These are phyloP conservation scores for Penicillium sp. DNA, from an alignment of 2,329 filamentous ascomycete genomes.

Conservation along the genomic window DNA sequence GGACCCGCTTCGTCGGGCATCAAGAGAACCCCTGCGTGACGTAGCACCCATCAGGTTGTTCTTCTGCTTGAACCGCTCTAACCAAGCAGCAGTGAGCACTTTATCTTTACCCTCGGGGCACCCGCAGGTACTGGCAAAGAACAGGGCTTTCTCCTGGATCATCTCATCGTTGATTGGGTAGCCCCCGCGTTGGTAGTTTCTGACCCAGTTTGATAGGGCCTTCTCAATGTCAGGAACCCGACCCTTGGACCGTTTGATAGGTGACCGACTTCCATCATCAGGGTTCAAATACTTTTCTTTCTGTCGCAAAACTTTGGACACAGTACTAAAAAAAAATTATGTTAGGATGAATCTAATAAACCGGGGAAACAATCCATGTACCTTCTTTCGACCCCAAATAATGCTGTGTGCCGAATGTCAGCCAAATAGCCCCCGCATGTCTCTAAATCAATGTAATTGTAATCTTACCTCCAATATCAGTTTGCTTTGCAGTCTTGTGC, in stretches of 20 bases:
- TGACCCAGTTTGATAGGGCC: conserved; percentile 82
- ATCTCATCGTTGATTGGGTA: conserved; percentile 73
- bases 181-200: conserved; percentile 76
- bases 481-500: conserved; percentile 88
- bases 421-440: conserved; percentile 1
- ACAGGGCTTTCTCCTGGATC: conserved; percentile 78
- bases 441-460: neutral
- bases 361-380: conserved; percentile 44
- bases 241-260: conserved; percentile 78
- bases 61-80: conserved; percentile 95
- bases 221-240: conserved; percentile 91
- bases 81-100: conserved; percentile 73
- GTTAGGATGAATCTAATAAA: conserved; percentile 6
- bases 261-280: conserved; percentile 75
- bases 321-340: conserved; percentile 65
- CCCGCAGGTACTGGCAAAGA: conserved; percentile 74
- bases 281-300: conserved; percentile 91
- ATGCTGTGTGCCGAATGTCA: conserved; percentile 55
- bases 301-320: conserved; percentile 94
- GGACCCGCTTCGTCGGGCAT: conserved; percentile 61
- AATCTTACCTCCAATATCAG: conserved; percentile 81
- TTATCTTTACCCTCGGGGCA: conserved; percentile 71
- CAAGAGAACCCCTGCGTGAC: conserved; percentile 53
- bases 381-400: conserved; percentile 98
- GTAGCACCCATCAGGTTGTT: conserved; percentile 62